Conservation (phyloP, 139 green algal genomes). For the Chlorella ohadii region DNA sequence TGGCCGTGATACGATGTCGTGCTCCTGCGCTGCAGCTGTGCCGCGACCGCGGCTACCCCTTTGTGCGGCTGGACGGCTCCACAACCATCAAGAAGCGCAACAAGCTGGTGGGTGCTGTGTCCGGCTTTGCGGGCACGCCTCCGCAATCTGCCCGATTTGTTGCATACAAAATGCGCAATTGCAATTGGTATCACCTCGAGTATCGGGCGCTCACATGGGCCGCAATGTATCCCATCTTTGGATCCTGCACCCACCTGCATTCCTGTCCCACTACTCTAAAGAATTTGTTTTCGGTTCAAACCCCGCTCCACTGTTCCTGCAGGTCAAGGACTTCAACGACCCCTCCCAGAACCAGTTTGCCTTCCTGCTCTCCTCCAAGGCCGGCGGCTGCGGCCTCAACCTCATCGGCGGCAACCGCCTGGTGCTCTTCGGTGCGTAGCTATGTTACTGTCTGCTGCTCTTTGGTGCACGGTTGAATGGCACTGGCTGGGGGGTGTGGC, state of each 20-base stretch:
- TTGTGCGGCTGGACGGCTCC: constrained; percentile 91
- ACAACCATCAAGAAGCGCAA: constrained; percentile 93
- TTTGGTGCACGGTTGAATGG: no score
- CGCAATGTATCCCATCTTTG: no score
- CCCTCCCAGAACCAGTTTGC: constrained; percentile 85
- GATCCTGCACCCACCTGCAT: no score
- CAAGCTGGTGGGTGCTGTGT: constrained; percentile 85
- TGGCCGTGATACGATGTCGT: no score
- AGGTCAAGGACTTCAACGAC: constrained; percentile 58
- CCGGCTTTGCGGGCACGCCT: no score
- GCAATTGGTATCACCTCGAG: no score
- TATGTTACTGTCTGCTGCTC: neutral
- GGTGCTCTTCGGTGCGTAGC: constrained; percentile 84
- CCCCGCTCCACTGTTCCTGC: neutral
- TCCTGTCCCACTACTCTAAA: no score
- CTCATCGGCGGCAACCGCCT: constrained; percentile 96
- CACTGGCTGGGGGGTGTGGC: no score
- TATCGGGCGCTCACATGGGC: no score
- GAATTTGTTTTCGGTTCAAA: no score
- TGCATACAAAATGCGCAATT: no score
- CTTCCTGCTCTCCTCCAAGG: constrained; percentile 97
- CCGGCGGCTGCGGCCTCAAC: constrained; percentile 97
- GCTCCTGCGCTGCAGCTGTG: constrained; percentile 75
- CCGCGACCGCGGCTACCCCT: constrained; percentile 85
- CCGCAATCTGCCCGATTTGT: no score